phyloP scores from a whole-genome alignment of 495 filamentous ascomycete genomes.

The Copromyces sp. region DNA sequence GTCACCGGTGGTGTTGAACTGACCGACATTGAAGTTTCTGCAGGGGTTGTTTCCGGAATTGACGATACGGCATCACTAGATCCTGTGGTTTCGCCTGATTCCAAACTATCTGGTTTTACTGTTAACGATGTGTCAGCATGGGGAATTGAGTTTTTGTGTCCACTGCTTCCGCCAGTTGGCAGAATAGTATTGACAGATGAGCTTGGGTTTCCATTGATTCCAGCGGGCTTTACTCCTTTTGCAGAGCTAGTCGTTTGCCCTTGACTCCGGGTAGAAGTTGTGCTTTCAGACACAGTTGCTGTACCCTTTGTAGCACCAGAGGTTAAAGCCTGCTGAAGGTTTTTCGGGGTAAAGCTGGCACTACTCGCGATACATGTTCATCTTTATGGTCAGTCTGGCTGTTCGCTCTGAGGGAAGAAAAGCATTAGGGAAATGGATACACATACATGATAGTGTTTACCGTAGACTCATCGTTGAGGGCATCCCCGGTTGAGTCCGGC shows the following conservation, averaged over 20 bases:
- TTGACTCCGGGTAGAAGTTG: not conserved
- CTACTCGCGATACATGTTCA: not conserved
- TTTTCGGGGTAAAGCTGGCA: not conserved
- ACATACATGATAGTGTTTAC: not conserved
- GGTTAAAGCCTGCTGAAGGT: not conserved
- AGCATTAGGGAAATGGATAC: not conserved
- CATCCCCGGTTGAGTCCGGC: not conserved
- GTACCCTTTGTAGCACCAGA: not conserved
- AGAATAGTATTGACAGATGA: not conserved
- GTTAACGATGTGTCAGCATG: not conserved
- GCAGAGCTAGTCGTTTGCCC: not conserved
- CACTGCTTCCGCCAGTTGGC: not conserved
- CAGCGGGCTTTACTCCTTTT: not conserved
- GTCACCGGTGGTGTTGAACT: not conserved
- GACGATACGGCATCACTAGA: not conserved
- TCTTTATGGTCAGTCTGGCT: not conserved
- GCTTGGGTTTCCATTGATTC: no score
- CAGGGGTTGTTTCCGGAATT: not conserved
- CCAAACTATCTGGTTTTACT: not conserved
- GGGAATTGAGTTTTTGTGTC: not conserved
- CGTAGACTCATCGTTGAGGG: not conserved
- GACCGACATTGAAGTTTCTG: not conserved
- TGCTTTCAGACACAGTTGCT: not conserved
- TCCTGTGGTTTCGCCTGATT: not conserved
- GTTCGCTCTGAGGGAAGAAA: not conserved